Conservation (phyloP, 306 rosid genomes). For the Vigna mungo region DNA sequence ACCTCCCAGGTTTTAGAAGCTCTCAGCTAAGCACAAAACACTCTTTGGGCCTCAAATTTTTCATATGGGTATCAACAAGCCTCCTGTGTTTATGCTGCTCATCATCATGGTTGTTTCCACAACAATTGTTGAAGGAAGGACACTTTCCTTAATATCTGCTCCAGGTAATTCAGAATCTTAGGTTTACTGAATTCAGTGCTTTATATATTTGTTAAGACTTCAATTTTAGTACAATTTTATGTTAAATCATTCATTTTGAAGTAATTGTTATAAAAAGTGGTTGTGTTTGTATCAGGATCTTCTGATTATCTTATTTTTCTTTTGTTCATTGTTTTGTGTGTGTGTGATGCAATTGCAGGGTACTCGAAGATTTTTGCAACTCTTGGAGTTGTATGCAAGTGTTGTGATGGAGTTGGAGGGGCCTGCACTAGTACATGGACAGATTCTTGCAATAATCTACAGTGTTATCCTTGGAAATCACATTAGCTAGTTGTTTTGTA, state of each 20-base stretch:
- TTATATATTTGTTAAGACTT: neutral
- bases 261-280: neutral
- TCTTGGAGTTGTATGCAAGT: constrained; percentile 66
- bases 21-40: constrained; percentile 23
- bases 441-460: constrained; percentile 54
- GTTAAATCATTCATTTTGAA: neutral
- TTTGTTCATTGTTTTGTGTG: neutral
- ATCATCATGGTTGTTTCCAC: constrained; percentile 46
- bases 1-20: constrained; percentile 45
- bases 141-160: constrained; percentile 47
- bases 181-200: neutral
- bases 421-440: constrained; percentile 55
- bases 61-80: constrained; percentile 40
- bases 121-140: constrained; percentile 44
- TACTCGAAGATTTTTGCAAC: constrained; percentile 45
- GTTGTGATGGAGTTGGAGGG: constrained; percentile 62
- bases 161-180: constrained; percentile 39
- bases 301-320: neutral
- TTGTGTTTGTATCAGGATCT: neutral
- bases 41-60: neutral
- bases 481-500: constrained; percentile 26
- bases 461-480: constrained; percentile 68
- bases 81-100: constrained; percentile 31
- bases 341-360: constrained; percentile 33
- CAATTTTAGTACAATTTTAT: no score